A percentile compares a stretch with the other conserved stretches of the same genome.
Evolutionary conservation across 177 flowering plant species (phyloP).

Genomic region (Vitis hybrid): DNA sequence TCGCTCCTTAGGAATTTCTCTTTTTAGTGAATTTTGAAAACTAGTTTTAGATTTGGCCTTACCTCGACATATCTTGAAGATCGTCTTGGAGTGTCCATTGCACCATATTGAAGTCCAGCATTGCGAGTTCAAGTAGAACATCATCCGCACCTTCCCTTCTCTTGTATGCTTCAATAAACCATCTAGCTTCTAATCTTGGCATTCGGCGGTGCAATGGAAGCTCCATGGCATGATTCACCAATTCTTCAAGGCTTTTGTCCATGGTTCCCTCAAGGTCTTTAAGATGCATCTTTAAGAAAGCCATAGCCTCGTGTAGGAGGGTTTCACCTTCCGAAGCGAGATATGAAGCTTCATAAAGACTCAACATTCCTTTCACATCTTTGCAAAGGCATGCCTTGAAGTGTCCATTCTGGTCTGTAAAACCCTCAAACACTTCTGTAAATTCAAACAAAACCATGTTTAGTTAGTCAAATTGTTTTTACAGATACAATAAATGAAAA

Average conservation of each 20-base stretch:
- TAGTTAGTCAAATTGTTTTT: too few relatives aligned
- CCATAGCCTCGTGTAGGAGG: constrained; percentile 37
- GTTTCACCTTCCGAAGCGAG: constrained; percentile 35
- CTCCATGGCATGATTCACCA: constrained; percentile 25
- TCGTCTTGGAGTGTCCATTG: constrained; percentile 27
- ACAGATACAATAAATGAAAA: background rate
- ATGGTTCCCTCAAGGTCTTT: background rate
- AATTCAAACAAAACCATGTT: background rate
- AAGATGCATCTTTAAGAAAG: constrained; percentile 29
- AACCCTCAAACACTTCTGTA: constrained; percentile 36
- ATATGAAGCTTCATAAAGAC: constrained; percentile 51
- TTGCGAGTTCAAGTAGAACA: constrained; percentile 31
- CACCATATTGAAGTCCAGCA: constrained; percentile 32
- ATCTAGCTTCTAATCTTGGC: constrained; percentile 25
- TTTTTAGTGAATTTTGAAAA: too few relatives aligned
- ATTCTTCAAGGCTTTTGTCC: background rate
- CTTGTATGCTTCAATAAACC: constrained; percentile 23
- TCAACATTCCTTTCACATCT: constrained; percentile 39
- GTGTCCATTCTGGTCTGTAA: constrained; percentile 24
- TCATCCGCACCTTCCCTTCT: constrained; percentile 10
- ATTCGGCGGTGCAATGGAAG: constrained; percentile 25
- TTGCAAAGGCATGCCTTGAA: constrained; percentile 16
- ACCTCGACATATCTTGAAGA: constrained; percentile 30
- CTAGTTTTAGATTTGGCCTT: background rate
- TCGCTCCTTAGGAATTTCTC: too few relatives aligned